A percentile compares a stretch with the other conserved stretches of the same genome.
phyloP scores from a whole-genome alignment of 768 basidiomycete species.

The Suillus plorans region DNA sequence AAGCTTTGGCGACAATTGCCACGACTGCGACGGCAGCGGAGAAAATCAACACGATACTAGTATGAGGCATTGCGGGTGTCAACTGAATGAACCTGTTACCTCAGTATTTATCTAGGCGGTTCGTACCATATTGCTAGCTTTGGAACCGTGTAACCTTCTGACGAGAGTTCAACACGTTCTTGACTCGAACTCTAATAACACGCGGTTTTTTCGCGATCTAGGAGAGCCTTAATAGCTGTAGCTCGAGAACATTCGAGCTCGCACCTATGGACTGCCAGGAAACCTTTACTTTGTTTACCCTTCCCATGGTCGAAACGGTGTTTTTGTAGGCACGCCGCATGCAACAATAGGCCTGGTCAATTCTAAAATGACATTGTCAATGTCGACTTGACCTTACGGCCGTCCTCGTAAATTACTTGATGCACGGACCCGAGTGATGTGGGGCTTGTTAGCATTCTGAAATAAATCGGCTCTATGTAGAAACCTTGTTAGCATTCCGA shows the following conservation, averaged over 20 bases:
- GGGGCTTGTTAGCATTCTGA: no score
- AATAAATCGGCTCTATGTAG: no score
- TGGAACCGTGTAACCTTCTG: not conserved
- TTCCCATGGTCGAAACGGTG: not conserved
- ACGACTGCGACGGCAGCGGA: not conserved
- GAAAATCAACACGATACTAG: not conserved
- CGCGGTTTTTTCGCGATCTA: not conserved
- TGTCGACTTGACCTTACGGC: no score
- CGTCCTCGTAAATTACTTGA: no score
- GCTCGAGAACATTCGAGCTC: not conserved
- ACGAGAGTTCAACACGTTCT: not conserved
- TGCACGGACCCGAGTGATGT: no score
- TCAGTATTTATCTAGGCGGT: not conserved
- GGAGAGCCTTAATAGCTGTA: not conserved
- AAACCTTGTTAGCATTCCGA: no score
- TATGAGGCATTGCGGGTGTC: not conserved
- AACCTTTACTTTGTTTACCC: not conserved
- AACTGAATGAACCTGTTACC: not conserved
- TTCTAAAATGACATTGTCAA: no score
- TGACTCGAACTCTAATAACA: not conserved
- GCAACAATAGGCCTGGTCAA: not conserved
- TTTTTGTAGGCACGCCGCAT: not conserved
- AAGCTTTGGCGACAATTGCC: not conserved
- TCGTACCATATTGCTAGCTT: not conserved
- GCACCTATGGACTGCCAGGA: not conserved